Evolutionary conservation across 352 stramenopile genomes (phyloP).

Genomic region (Globisporangium paroecandrum): DNA sequence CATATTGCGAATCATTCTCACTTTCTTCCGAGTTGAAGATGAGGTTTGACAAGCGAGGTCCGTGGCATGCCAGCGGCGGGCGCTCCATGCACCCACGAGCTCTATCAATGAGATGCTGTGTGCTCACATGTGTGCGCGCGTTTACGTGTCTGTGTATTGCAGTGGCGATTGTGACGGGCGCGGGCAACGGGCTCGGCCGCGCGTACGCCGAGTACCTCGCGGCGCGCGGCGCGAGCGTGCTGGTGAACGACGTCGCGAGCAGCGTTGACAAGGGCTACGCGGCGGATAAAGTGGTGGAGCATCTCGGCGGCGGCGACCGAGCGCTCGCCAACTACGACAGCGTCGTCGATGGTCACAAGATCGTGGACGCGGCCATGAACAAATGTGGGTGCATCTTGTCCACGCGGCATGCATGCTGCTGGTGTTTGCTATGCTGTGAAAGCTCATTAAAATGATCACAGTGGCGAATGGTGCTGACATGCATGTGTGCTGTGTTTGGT

Average conservation of each 20-base stretch:
- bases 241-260: constrained; percentile 79
- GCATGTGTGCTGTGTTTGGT: neutral
- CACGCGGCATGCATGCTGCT: neutral
- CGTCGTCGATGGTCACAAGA: constrained; percentile 62
- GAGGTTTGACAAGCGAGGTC: constrained; percentile 55
- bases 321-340: constrained; percentile 76
- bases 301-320: constrained; percentile 43
- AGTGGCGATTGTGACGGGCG: constrained; percentile 87
- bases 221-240: constrained; percentile 58
- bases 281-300: constrained; percentile 55
- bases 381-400: constrained; percentile 45
- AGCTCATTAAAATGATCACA: neutral
- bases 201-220: constrained; percentile 81
- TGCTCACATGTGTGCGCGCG: neutral
- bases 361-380: constrained; percentile 81
- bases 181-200: constrained; percentile 77
- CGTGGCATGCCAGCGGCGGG: neutral
- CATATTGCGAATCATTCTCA: constrained; percentile 2
- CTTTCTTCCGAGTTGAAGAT: constrained; percentile 19
- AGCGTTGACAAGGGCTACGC: constrained; percentile 23
- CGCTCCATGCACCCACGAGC: neutral
- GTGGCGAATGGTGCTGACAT: neutral
- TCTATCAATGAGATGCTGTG: neutral
- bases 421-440: neutral
- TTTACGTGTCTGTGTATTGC: neutral